Evolutionary conservation across 805 yeast genomes (phyloP).

Genomic region (Wickerhamomyces chaumierensis): DNA sequence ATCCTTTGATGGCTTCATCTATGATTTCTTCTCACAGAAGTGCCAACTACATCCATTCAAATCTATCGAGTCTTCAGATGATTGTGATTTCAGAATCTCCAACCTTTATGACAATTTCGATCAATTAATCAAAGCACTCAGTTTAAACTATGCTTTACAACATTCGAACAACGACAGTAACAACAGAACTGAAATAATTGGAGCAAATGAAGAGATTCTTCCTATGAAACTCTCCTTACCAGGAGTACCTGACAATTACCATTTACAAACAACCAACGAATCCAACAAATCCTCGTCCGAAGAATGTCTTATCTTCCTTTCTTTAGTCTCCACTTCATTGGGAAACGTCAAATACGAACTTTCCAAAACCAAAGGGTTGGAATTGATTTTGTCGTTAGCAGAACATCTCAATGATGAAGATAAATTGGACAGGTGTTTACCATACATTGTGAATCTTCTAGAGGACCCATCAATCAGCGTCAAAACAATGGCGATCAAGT

Average conservation of each 20-base stretch:
- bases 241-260: conserved; percentile 37
- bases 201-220: conserved; percentile 3
- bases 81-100: conserved; percentile 46
- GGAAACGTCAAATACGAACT: conserved; percentile 50
- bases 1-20: conserved; percentile 55
- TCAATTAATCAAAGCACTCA: conserved; percentile 28
- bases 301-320: conserved; percentile 45
- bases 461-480: conserved; percentile 61
- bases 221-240: conserved; percentile 38
- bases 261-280: conserved; percentile 27
- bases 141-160: conserved; percentile 19
- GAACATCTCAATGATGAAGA: conserved; percentile 73
- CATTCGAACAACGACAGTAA: neutral
- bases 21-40: conserved; percentile 51
- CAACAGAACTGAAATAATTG: conserved; percentile 1
- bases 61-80: conserved; percentile 22
- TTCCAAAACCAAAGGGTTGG: conserved; percentile 59
- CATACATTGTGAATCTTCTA: conserved; percentile 62
- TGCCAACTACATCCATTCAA: conserved; percentile 11
- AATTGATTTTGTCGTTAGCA: conserved; percentile 62
- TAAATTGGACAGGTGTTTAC: conserved; percentile 76
- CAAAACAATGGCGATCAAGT: conserved; percentile 51
- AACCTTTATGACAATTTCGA: conserved; percentile 50
- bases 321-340: conserved; percentile 46
- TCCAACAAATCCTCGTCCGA: conserved; percentile 32